Percentiles rank a stretch among this genome's conserved stretches.
Evolutionary conservation across 306 rosid species (phyloP).

Genomic region (Prunus dulcis): DNA sequence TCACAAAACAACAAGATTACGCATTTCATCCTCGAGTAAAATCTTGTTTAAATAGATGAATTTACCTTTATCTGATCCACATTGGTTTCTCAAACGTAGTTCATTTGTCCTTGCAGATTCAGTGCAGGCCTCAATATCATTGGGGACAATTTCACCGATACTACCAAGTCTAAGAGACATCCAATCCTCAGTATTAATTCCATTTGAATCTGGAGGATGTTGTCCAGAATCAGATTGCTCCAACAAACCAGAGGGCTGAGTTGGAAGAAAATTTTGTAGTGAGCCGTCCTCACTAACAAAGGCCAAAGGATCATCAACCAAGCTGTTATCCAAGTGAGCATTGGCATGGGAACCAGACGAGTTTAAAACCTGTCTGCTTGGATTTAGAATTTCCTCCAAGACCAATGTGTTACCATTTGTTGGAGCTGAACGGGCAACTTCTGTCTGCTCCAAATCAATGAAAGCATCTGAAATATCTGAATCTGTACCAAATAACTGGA

Average conservation of each 20-base stretch:
- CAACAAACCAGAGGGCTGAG: conserved; percentile 7
- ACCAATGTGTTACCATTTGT: background rate
- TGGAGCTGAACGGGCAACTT: background rate
- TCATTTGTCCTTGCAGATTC: conserved; percentile 3
- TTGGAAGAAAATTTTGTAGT: conserved; percentile 15
- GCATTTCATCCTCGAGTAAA: background rate
- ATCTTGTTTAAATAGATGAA: background rate
- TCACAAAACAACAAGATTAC: background rate
- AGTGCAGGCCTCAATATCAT: background rate
- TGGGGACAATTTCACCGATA: background rate
- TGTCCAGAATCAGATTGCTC: conserved; percentile 5
- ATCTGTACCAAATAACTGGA: conserved; percentile 18
- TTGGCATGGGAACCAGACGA: conserved; percentile 8
- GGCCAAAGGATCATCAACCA: conserved; percentile 13
- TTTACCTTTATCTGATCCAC: conserved; percentile 18
- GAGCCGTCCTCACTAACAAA: conserved; percentile 7
- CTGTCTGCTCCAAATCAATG: conserved; percentile 22
- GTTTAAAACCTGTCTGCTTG: conserved; percentile 8
- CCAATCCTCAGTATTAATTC: conserved; percentile 13
- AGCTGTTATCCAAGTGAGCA: conserved; percentile 5
- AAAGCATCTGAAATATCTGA: conserved; percentile 15
- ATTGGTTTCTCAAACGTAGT: background rate
- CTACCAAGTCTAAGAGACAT: conserved; percentile 22
- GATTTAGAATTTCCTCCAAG: background rate
- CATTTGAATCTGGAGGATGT: conserved; percentile 8